phyloP scores from a whole-genome alignment of 2,329 filamentous ascomycete species.

The Cylindrodendrum hubeiense region DNA sequence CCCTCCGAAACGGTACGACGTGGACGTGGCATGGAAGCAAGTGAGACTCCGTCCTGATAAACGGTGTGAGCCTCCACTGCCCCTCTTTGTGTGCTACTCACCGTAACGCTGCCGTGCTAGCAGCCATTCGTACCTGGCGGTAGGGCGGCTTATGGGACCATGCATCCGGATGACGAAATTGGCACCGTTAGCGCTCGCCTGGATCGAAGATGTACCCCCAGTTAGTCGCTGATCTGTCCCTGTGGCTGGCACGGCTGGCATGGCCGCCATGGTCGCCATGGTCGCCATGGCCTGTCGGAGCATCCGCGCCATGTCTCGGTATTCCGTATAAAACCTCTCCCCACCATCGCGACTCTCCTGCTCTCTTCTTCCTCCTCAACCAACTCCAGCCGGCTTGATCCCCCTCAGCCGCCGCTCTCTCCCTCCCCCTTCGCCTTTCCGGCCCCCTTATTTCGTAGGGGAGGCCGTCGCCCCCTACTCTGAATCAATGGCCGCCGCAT shows the following conservation, averaged over 20 bases:
- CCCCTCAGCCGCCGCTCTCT: neutral
- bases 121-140: neutral
- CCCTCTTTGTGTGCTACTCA: neutral
- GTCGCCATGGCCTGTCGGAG: neutral
- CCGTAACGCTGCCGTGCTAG: neutral
- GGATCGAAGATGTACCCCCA: neutral
- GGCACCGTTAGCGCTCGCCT: neutral
- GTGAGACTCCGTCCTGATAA: too few relatives aligned
- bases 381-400: constrained; percentile 29
- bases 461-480: constrained; percentile 44
- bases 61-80: too few relatives aligned
- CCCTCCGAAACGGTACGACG: too few relatives aligned
- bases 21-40: too few relatives aligned
- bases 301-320: neutral
- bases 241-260: neutral
- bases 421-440: constrained; percentile 25
- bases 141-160: neutral
- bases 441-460: constrained; percentile 42
- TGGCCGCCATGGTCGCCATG: too few relatives aligned
- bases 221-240: neutral
- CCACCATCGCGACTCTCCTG: neutral
- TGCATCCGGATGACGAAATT: neutral
- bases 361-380: constrained; percentile 9
- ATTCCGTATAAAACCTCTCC: constrained; percentile 33
- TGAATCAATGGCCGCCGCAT: constrained; percentile 43